Evolutionary conservation across 257 asterid genomes (phyloP).

Genomic region (Solanum stenotomum): DNA sequence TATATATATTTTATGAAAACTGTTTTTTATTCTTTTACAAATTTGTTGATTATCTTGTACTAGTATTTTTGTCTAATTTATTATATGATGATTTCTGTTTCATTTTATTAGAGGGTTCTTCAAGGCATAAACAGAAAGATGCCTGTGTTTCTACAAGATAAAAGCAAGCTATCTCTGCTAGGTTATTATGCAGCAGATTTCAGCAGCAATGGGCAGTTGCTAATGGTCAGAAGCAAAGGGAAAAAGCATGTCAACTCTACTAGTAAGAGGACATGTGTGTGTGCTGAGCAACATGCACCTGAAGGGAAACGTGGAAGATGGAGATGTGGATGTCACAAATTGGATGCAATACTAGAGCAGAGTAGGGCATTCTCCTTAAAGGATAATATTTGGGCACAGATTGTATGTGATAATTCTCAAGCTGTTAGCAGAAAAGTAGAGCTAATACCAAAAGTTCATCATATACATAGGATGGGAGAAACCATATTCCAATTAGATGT

Average conservation of each 20-base stretch:
- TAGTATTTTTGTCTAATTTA: background rate
- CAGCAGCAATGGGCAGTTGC: constrained; percentile 18
- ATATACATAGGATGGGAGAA: constrained; percentile 58
- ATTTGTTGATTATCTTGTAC: background rate
- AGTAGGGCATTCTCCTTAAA: constrained; percentile 17
- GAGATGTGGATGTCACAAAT: constrained; percentile 55
- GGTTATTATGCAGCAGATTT: constrained; percentile 44
- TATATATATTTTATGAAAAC: background rate
- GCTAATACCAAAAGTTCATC: constrained; percentile 57
- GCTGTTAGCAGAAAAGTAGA: constrained; percentile 15
- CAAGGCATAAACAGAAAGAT: constrained; percentile 42
- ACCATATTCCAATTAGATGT: constrained; percentile 45
- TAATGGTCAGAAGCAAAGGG: constrained; percentile 11
- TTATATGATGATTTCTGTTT: background rate
- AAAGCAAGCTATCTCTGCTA: constrained; percentile 46
- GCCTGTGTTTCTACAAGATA: constrained; percentile 59
- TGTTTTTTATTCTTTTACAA: background rate
- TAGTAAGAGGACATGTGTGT: constrained; percentile 3
- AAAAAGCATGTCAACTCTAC: constrained; percentile 1
- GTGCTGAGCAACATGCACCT: background rate
- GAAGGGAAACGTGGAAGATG: constrained; percentile 10
- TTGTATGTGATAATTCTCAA: constrained; percentile 25
- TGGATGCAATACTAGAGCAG: constrained; percentile 24
- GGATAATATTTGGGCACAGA: constrained; percentile 41
- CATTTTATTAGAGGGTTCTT: constrained; percentile 39